These are phyloP conservation scores for Triticum turgidum DNA, from an alignment of 176 grass and related monocot genomes.

Conservation along the genomic window DNA sequence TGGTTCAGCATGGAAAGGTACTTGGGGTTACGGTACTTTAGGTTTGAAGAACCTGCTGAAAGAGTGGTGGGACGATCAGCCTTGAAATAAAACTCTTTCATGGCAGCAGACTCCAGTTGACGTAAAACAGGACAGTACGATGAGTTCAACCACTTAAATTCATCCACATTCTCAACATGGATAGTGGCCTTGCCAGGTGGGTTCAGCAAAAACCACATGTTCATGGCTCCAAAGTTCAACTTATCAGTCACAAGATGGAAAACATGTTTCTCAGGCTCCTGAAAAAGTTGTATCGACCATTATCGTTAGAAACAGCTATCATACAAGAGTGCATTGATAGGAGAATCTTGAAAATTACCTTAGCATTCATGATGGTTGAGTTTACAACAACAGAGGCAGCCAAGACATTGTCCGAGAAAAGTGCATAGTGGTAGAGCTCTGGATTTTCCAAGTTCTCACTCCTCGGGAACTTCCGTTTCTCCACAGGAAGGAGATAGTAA, in stretches of 20 bases:
- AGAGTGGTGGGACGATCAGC: slow-evolving; percentile 85
- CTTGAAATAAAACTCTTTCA: slow-evolving; percentile 99
- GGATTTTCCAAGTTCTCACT: slow-evolving; percentile 90
- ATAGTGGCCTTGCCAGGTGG: slow-evolving; percentile 92
- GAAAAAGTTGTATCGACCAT: slow-evolving; percentile 22
- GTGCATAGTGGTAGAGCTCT: slow-evolving; percentile 91
- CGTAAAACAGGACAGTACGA: slow-evolving; percentile 94
- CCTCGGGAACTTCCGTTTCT: slow-evolving; percentile 66
- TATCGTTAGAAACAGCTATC: neutral
- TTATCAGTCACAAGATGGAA: slow-evolving; percentile 99
- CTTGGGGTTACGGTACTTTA: slow-evolving; percentile 97
- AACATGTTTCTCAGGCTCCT: slow-evolving; percentile 98
- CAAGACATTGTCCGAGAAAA: slow-evolving; percentile 98
- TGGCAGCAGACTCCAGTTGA: slow-evolving; percentile 88
- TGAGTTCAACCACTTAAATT: slow-evolving; percentile 98
- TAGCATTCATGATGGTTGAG: slow-evolving; percentile 97
- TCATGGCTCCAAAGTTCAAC: slow-evolving; percentile 98
- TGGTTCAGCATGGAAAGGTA: slow-evolving; percentile 99
- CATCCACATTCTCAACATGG: slow-evolving; percentile 97
- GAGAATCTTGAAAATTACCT: slow-evolving; percentile 46
- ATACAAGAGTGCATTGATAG: neutral
- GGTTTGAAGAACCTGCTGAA: slow-evolving; percentile 79
- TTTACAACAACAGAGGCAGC: slow-evolving; percentile 97
- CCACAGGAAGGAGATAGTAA: slow-evolving; percentile 83
- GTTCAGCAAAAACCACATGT: slow-evolving; percentile 99